A percentile compares a stretch with the other conserved stretches of the same genome.
Conservation (phyloP, 1,284 basidiomycete genomes). For the Moniliophthora roreri region DNA sequence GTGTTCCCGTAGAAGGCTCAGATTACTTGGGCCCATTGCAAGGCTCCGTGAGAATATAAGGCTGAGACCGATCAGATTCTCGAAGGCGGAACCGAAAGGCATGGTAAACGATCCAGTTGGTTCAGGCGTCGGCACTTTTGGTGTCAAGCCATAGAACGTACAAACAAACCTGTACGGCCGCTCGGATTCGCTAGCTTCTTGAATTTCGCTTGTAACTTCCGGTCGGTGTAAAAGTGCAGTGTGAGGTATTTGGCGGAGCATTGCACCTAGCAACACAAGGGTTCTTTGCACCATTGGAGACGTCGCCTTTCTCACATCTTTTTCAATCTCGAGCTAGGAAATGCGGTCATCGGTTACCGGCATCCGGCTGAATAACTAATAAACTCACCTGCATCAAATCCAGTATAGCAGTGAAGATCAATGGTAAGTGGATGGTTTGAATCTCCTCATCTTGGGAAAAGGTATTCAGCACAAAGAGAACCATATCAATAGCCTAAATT, state of each 20-base stretch:
- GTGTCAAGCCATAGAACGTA: slow-evolving; percentile 56
- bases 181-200: slow-evolving; percentile 27
- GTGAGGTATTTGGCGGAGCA: slow-evolving; percentile 53
- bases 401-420: slow-evolving; percentile 66
- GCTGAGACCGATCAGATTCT: slow-evolving; percentile 50
- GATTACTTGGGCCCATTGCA: slow-evolving; percentile 27
- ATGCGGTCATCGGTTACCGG: slow-evolving; percentile 7
- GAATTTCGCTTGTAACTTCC: slow-evolving; percentile 36
- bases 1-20: slow-evolving; percentile 40
- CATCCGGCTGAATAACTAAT: slow-evolving; percentile 2
- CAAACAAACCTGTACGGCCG: slow-evolving; percentile 56
- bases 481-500: slow-evolving; percentile 59
- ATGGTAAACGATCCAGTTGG: slow-evolving; percentile 29
- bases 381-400: slow-evolving; percentile 59
- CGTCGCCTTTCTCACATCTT: slow-evolving; percentile 32
- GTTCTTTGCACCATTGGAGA: slow-evolving; percentile 40
- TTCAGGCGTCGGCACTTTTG: slow-evolving; percentile 20
- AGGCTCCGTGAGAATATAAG: slow-evolving; percentile 42
- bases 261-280: slow-evolving; percentile 52
- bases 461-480: slow-evolving; percentile 67
- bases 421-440: slow-evolving; percentile 76
- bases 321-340: slow-evolving; percentile 40
- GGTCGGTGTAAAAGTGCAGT: slow-evolving; percentile 51
- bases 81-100: slow-evolving; percentile 59
- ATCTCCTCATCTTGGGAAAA: slow-evolving; percentile 87